A percentile compares a stretch with the other conserved stretches of the same genome.
Evolutionary conservation across 768 basidiomycete species (phyloP).

Genomic region (Auriscalpium vulgare): DNA sequence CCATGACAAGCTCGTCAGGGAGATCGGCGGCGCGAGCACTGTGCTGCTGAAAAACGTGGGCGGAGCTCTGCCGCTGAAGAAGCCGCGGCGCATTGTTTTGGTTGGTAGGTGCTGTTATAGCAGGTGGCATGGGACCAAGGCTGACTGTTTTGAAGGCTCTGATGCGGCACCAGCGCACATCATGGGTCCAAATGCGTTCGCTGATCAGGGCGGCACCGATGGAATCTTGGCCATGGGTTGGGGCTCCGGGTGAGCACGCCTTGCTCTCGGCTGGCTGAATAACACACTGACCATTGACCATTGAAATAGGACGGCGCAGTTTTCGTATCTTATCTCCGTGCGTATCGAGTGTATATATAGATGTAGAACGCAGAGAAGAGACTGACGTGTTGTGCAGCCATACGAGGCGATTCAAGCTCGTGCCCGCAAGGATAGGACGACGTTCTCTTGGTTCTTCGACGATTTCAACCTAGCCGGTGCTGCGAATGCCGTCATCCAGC

Average conservation of each 20-base stretch:
- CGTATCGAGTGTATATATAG: constrained; percentile 16
- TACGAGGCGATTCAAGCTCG: constrained; percentile 73
- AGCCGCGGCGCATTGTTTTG: constrained; percentile 50
- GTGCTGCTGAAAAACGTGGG: constrained; percentile 70
- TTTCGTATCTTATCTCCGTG: constrained; percentile 74
- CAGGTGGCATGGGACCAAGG: constrained; percentile 12
- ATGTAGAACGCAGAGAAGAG: not conserved
- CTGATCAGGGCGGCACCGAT: constrained; percentile 31
- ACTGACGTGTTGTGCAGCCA: constrained; percentile 35
- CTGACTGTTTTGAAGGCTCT: constrained; percentile 24
- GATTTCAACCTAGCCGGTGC: constrained; percentile 55
- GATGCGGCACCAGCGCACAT: constrained; percentile 36
- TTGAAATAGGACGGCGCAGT: constrained; percentile 50
- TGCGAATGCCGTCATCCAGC: constrained; percentile 33
- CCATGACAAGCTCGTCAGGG: constrained; percentile 58
- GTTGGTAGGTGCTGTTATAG: constrained; percentile 39
- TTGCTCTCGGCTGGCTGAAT: constrained; percentile 1
- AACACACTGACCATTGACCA: not conserved
- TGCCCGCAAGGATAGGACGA: constrained; percentile 58
- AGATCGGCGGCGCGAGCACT: constrained; percentile 67
- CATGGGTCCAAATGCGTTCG: constrained; percentile 41
- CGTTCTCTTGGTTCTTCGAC: constrained; percentile 59
- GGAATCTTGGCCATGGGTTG: constrained; percentile 88
- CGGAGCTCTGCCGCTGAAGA: constrained; percentile 49
- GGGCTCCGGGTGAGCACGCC: constrained; percentile 55